Percentiles rank a stretch among this genome's conserved stretches.
Evolutionary conservation across 352 stramenopile genomes (phyloP).

Genomic region (Phytophthora pisi): DNA sequence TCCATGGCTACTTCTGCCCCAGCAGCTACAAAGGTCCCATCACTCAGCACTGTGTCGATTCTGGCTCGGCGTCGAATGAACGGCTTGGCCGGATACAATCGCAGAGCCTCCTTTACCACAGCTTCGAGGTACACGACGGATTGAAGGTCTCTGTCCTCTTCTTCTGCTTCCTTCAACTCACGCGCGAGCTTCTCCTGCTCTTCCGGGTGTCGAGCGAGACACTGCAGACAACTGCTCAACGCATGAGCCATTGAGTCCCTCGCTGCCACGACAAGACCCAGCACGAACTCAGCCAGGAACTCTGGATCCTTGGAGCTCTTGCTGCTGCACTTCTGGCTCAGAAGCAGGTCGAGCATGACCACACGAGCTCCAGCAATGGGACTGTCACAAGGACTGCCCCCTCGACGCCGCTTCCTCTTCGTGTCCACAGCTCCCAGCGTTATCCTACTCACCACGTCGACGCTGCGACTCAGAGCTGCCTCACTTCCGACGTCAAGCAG

Average conservation of each 20-base stretch:
- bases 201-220: slow-evolving; percentile 53
- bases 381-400: slow-evolving; percentile 3
- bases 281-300: slow-evolving; percentile 65
- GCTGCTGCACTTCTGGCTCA: slow-evolving; percentile 25
- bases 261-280: slow-evolving; percentile 74
- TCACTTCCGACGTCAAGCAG: slow-evolving; percentile 41
- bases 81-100: slow-evolving; percentile 49
- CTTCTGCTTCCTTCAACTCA: slow-evolving; percentile 18
- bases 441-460: slow-evolving; percentile 27
- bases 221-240: slow-evolving; percentile 63
- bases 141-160: slow-evolving; percentile 22
- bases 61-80: slow-evolving; percentile 47
- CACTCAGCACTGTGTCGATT: slow-evolving; percentile 55
- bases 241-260: slow-evolving; percentile 70
- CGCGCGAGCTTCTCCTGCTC: slow-evolving; percentile 53
- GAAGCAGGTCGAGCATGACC: slow-evolving; percentile 27
- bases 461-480: slow-evolving; percentile 27
- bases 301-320: slow-evolving; percentile 19
- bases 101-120: slow-evolving; percentile 63
- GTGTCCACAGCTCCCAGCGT: slow-evolving; percentile 27
- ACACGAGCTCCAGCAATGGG: slow-evolving; percentile 22
- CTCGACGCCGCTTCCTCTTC: slow-evolving; percentile 10
- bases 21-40: slow-evolving; percentile 56
- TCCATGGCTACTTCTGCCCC: slow-evolving; percentile 53
- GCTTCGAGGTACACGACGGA: slow-evolving; percentile 50